Evolutionary conservation across 176 grass and related monocot species (phyloP).

Genomic region (Oropetium thomaeum): DNA sequence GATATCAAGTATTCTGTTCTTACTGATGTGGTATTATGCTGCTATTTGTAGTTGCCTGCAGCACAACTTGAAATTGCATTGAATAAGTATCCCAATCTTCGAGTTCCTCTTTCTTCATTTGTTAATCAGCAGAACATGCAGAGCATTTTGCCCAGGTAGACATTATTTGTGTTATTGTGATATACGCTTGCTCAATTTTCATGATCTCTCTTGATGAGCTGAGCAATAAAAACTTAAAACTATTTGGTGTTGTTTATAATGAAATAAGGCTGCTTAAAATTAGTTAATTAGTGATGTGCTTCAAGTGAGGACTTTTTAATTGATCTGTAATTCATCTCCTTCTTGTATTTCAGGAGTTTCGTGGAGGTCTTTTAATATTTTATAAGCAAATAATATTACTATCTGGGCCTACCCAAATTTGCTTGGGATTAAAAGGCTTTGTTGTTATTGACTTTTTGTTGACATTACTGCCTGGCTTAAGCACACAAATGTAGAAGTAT

Average conservation of each 20-base stretch:
- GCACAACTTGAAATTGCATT: slow-evolving; percentile 66
- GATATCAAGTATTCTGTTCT: slow-evolving; percentile 18
- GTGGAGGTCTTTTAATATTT: not conserved
- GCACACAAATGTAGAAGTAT: not conserved
- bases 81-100: slow-evolving; percentile 65
- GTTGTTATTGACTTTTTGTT: not conserved
- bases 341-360: slow-evolving; percentile 12
- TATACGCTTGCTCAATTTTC: not conserved
- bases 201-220: slow-evolving; percentile 8
- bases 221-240: slow-evolving; percentile 10
- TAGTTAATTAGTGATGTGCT: slow-evolving; percentile 8
- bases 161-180: slow-evolving; percentile 10
- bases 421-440: not conserved
- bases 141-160: slow-evolving; percentile 62
- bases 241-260: slow-evolving; percentile 21
- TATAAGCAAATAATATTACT: not conserved
- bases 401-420: not conserved
- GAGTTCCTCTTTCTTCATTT: slow-evolving; percentile 63
- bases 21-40: slow-evolving; percentile 42
- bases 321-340: not conserved
- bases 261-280: not conserved
- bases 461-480: slow-evolving; percentile 7
- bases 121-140: slow-evolving; percentile 69
- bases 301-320: not conserved
- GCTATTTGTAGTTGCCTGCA: slow-evolving; percentile 63